Evolutionary conservation across 805 yeast species (phyloP), one percentile per base, ranked within the genome.

Genomic region (Candida dendrica): DNA sequence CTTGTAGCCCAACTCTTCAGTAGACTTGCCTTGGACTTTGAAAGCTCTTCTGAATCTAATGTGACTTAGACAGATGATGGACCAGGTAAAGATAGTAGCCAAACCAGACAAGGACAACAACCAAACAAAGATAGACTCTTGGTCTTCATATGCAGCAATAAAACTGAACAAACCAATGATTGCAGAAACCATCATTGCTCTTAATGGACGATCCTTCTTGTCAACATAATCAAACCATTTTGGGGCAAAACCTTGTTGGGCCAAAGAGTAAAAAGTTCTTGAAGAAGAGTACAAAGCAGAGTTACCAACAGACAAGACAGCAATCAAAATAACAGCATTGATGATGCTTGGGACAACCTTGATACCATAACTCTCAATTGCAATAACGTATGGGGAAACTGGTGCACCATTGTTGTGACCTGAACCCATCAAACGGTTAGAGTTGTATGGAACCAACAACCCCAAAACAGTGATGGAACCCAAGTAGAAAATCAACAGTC

Each of bases 361-460:
- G 37, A 77, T 72, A 39, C 83, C 81, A 59, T 68, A 60, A 63
- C 70, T 40, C 72, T 69, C 59, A 41, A 79, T 66, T 29, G 86
- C 84, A 56, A 81, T 71, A 42, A 81, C 84, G 50, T 75, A 81
- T 26, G 88, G 87, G n/a, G 88, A 81, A 1, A 83, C 79, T 37
- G 75, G 67, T 45, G 69, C 75, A 36, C 65, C 61, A 36, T 61
- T 50, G 32, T 36, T 30, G 6, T 40, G 26, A 18, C 62, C 52
- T 3, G 66, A 52, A 22, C 80, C 79, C 55, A 64, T 63, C 37
- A 72, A 60, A 53, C 68, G 57, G 32, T 65, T 52, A 19, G 67
- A 58, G 49, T 70, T 55, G 52, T 61, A 75, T 13, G 84, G 82
- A 39, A 79, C 84, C 56, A 71, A 65, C 47, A 68, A 68, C 39